Conservation (phyloP, 768 basidiomycete species). For the Russula foetens region DNA sequence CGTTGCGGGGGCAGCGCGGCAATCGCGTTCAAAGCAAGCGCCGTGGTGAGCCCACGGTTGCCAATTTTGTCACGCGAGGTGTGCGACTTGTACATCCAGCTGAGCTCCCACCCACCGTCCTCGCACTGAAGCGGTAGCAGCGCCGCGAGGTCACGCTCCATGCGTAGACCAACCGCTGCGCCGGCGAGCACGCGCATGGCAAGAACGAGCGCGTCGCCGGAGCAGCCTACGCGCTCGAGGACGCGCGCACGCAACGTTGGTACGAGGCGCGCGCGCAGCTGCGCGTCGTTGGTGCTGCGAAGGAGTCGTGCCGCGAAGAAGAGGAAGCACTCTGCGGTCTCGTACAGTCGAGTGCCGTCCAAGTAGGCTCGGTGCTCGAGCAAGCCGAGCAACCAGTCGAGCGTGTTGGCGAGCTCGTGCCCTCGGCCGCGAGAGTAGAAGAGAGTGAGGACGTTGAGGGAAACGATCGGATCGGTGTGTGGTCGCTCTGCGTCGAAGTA, state of each 20-base stretch:
- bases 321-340: constrained; percentile 43
- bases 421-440: constrained; percentile 45
- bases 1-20: constrained; percentile 22
- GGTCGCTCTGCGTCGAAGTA: constrained; percentile 46
- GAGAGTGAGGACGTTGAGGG: constrained; percentile 42
- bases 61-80: constrained; percentile 40
- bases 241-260: constrained; percentile 39
- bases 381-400: constrained; percentile 42
- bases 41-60: constrained; percentile 48
- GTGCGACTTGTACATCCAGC: constrained; percentile 52
- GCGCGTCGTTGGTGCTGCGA: constrained; percentile 26
- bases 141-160: constrained; percentile 37
- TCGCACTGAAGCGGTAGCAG: constrained; percentile 42
- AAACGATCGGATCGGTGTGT: constrained; percentile 46
- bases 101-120: constrained; percentile 48
- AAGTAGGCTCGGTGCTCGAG: constrained; percentile 45
- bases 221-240: constrained; percentile 40
- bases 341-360: constrained; percentile 48
- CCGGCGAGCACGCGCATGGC: constrained; percentile 48
- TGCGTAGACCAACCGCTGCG: constrained; percentile 32
- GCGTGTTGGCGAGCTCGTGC: constrained; percentile 35
- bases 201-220: constrained; percentile 46
- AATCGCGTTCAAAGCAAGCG: constrained; percentile 45
- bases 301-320: constrained; percentile 44
- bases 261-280: constrained; percentile 31